phyloP scores from a whole-genome alignment of 2,329 filamentous ascomycete species.

The Dothistroma septosporum region DNA sequence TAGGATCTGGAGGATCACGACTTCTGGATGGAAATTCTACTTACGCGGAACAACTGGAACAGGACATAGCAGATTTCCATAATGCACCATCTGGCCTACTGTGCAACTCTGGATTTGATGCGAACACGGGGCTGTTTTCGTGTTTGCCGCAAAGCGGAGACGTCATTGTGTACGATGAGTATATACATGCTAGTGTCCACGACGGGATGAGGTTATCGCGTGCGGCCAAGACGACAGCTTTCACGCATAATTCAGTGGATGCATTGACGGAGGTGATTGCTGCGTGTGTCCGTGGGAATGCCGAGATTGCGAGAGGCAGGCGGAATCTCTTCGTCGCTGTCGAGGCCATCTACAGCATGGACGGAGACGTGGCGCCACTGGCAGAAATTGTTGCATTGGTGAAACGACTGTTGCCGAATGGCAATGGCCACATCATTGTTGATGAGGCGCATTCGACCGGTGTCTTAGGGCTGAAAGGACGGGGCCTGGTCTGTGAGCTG shows the following conservation, averaged over 20 bases:
- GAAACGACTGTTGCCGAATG: conserved; percentile 51
- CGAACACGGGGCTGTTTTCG: conserved; percentile 47
- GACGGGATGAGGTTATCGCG: conserved; percentile 69
- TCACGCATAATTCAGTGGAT: conserved; percentile 55
- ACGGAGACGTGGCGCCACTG: conserved; percentile 68
- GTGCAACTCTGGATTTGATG: conserved; percentile 55
- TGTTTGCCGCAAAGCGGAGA: conserved; percentile 47
- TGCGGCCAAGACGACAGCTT: conserved; percentile 47
- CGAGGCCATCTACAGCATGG: conserved; percentile 77
- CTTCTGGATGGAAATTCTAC: conserved; percentile 62
- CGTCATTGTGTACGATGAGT: conserved; percentile 65
- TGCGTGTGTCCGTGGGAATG: conserved; percentile 29
- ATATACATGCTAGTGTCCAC: conserved; percentile 73
- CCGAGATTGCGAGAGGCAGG: conserved; percentile 35
- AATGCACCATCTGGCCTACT: conserved; percentile 54
- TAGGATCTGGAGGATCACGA: conserved; percentile 58
- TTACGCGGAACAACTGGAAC: conserved; percentile 58
- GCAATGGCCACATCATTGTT: conserved; percentile 61
- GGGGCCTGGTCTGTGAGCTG: conserved; percentile 56
- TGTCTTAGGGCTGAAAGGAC: conserved; percentile 53
- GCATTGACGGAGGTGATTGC: conserved; percentile 33
- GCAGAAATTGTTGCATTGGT: conserved; percentile 56
- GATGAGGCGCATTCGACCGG: conserved; percentile 68
- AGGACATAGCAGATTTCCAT: conserved; percentile 58
- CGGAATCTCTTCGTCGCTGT: conserved; percentile 63